Evolutionary conservation across 2,329 filamentous ascomycete species (phyloP), one percentile per base, ranked within the genome.

Genomic region (Cyphellophora attinorum): DNA sequence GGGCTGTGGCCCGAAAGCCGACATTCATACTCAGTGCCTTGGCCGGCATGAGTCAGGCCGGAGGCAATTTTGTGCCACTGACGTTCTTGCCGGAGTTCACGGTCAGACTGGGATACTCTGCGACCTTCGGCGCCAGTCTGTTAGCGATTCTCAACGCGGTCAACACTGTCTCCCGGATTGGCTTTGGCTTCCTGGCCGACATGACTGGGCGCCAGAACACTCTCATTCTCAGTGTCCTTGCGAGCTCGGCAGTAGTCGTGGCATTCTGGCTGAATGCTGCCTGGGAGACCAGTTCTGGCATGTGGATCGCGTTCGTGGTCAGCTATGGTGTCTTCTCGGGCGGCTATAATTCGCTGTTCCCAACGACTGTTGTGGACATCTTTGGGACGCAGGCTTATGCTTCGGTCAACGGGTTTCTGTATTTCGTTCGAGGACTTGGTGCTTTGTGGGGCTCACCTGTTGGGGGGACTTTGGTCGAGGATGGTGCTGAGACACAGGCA

Each of bases 301-400:
- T 54, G 4, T 40, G 53, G 14, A 51, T 52, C 4, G 44, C 54
- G 0, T 41, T 57, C 13, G 44, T 53, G 3, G 48, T 55, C 1
- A 39, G 50, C 2, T 62, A 61, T 29, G 57, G 59, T 13, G 38
- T 54, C 5, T 59, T 59, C 33, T 59, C 58, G 6, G 52, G 55
- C 25, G 58, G 59, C 3, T 62, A 62, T 38, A 55, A 61, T 19
- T 55, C 56, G 5, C 45, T 62, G 2, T 62, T 62, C 31, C 59
- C 60, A 0, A 53, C 60, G 1, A 53, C 54, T 11, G 39, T 61
- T 30, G 53, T 60, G 11, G 58, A 61, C 35, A 39, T 60, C 4
- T 61, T 61, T 31, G 58, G 58, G 3, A 46, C 54, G 10, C 49
- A 58, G 36, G 44, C 59, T 15, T 59, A 58, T 30, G 56, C 56